Conservation (phyloP, 2,329 filamentous ascomycete species). For the Dothiorella sarmentorum region DNA sequence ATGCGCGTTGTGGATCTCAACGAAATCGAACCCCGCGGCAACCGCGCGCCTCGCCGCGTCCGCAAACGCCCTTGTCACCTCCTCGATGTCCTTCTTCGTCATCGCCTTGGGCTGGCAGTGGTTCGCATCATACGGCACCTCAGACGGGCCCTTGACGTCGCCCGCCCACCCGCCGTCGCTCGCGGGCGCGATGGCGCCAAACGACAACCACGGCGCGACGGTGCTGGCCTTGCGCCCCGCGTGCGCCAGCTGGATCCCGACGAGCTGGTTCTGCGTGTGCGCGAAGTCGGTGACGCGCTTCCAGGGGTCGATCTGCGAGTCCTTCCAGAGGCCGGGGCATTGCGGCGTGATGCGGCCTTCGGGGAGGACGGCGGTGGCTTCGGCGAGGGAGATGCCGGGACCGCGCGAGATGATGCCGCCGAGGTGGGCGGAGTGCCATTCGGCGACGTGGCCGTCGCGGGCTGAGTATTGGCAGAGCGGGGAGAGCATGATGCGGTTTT, state of each 20-base stretch:
- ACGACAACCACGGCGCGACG: slow-evolving; percentile 61
- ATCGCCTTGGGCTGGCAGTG: slow-evolving; percentile 64
- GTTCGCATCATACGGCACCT: slow-evolving; percentile 59
- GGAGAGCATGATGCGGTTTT: slow-evolving; percentile 63
- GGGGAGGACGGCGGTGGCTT: slow-evolving; percentile 71
- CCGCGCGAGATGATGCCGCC: slow-evolving; percentile 76
- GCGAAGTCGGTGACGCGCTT: slow-evolving; percentile 71
- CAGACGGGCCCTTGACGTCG: slow-evolving; percentile 55
- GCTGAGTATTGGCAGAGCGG: slow-evolving; percentile 67
- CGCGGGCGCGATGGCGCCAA: slow-evolving; percentile 53
- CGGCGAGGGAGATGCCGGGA: slow-evolving; percentile 69
- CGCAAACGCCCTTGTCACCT: slow-evolving; percentile 61
- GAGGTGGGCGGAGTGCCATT: slow-evolving; percentile 79
- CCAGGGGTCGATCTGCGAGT: slow-evolving; percentile 73
- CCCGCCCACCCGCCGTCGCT: slow-evolving; percentile 50
- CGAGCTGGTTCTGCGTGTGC: slow-evolving; percentile 72
- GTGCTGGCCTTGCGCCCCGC: slow-evolving; percentile 65
- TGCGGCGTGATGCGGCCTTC: slow-evolving; percentile 82
- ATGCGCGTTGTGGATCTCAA: slow-evolving; percentile 79
- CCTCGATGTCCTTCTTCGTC: slow-evolving; percentile 64
- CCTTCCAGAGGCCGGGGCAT: slow-evolving; percentile 77
- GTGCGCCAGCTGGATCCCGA: slow-evolving; percentile 78
- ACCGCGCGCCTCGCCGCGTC: slow-evolving; percentile 55
- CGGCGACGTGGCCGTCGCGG: slow-evolving; percentile 67
- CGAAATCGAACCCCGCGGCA: slow-evolving; percentile 66